Evolutionary conservation across 164 flowering plant species (phyloP).

Genomic region (Vitis vinifera): DNA sequence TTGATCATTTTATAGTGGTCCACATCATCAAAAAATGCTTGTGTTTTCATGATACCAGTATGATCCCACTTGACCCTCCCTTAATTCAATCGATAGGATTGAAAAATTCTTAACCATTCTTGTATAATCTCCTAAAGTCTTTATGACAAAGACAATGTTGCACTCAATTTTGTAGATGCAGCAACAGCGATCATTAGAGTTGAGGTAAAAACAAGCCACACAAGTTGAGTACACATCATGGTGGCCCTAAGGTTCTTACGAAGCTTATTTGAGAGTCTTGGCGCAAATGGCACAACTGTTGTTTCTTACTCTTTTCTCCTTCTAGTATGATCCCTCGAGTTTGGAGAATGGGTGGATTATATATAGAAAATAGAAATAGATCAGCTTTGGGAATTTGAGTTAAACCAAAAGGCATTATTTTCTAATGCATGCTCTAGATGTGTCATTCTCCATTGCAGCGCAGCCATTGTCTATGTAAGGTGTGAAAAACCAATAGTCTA

Average conservation of each 20-base stretch:
- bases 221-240: slow-evolving; percentile 93
- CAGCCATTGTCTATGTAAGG: too few species aligned
- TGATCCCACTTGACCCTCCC: slow-evolving; percentile 67
- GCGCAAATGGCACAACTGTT: slow-evolving; percentile 96
- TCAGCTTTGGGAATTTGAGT: too few species aligned
- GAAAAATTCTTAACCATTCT: slow-evolving; percentile 68
- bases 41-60: slow-evolving; percentile 93
- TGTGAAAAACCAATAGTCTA: too few species aligned
- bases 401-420: too few species aligned
- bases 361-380: too few species aligned
- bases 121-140: slow-evolving; percentile 92
- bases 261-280: slow-evolving; percentile 84
- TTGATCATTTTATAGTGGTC: slow-evolving; percentile 92
- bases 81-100: slow-evolving; percentile 54
- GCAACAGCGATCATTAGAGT: slow-evolving; percentile 76
- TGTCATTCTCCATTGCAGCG: too few species aligned
- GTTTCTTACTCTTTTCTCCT: slow-evolving; percentile 45
- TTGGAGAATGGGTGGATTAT: too few species aligned
- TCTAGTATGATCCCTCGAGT: not conserved
- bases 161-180: slow-evolving; percentile 85
- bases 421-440: too few species aligned
- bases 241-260: slow-evolving; percentile 84
- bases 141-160: slow-evolving; percentile 71
- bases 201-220: slow-evolving; percentile 86
- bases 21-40: slow-evolving; percentile 76